Percentiles rank a stretch among this genome's conserved stretches.
These are phyloP conservation scores for Bruguiera gymnorhiza DNA, from an alignment of 345 rosid species.

Conservation along the genomic window DNA sequence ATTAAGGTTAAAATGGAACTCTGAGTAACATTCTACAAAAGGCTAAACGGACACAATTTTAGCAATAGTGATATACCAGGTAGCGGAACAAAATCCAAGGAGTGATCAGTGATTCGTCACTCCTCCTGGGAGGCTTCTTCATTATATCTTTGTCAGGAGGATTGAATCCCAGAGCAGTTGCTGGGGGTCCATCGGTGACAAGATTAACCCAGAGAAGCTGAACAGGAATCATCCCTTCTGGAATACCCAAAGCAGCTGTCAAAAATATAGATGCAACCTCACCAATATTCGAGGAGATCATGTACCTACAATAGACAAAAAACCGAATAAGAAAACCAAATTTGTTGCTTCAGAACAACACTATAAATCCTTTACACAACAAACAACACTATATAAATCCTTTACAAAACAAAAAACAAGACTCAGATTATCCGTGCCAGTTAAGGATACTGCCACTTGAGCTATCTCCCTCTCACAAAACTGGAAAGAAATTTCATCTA, in stretches of 20 bases:
- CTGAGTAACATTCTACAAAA: not conserved
- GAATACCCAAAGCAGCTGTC: conserved; percentile 97
- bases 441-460: too few species aligned
- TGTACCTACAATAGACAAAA: conserved; percentile 57
- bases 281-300: conserved; percentile 97
- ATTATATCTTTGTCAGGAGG: conserved; percentile 92
- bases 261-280: conserved; percentile 96
- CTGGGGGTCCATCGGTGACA: conserved; percentile 98
- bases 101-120: conserved; percentile 84
- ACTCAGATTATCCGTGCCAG: too few species aligned
- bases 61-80: conserved; percentile 42
- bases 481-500: too few species aligned
- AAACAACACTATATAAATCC: not conserved
- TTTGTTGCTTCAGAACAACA: not conserved
- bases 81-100: conserved; percentile 99
- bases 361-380: not conserved
- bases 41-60: not conserved
- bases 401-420: not conserved
- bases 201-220: conserved; percentile 99
- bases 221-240: conserved; percentile 98
- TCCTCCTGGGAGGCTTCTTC: conserved; percentile 91
- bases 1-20: conserved; percentile 1
- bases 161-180: conserved; percentile 95
- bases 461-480: too few species aligned
- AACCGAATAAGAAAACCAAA: not conserved